Evolutionary conservation across 768 basidiomycete species (phyloP).

Genomic region (Leccinellum rugosiceps): DNA sequence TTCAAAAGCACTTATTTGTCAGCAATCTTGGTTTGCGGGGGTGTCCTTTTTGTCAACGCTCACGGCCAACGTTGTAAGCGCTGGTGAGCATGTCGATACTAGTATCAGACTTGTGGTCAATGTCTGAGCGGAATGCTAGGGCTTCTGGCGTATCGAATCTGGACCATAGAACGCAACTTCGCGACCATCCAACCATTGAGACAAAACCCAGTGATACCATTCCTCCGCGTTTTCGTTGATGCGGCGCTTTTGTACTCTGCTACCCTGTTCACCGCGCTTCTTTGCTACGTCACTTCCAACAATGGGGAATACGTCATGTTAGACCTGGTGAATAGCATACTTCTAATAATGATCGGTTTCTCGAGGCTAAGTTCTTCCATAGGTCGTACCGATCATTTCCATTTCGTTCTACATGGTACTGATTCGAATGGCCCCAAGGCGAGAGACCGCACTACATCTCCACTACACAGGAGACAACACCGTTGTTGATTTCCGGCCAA

Average conservation of each 20-base stretch:
- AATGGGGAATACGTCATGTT: not conserved
- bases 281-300: not conserved
- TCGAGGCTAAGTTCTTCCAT: not conserved
- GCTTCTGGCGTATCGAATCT: not conserved
- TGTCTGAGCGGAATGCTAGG: not conserved
- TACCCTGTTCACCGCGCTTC: not conserved
- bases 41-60: not conserved
- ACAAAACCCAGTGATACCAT: not conserved
- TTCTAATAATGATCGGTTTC: not conserved
- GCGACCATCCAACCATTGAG: not conserved
- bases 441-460: not conserved
- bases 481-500: not conserved
- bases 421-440: not conserved
- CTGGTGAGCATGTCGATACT: not conserved
- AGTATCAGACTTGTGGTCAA: not conserved
- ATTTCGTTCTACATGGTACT: not conserved
- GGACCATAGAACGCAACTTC: not conserved
- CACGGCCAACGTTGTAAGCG: not conserved
- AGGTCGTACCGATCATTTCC: not conserved
- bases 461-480: not conserved
- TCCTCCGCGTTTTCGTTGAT: not conserved
- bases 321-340: not conserved
- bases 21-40: not conserved
- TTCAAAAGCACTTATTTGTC: not conserved
- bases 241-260: not conserved